Base-by-base conservation (phyloP, 495 filamentous ascomycete genomes). In the Aspergillus cristatus region DNA sequence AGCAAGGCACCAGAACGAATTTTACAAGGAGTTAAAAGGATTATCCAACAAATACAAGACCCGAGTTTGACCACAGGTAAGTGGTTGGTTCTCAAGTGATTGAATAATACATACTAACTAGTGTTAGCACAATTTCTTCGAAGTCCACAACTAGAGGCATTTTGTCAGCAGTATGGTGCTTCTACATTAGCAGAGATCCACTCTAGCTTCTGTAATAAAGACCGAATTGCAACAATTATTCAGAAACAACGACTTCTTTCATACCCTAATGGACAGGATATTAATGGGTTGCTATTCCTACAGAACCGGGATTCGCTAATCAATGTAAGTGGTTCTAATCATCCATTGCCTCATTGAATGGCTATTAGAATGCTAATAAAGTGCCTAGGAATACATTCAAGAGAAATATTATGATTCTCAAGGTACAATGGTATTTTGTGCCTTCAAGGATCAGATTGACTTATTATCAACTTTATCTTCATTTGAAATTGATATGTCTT, bases 61-160 rank as follows among this genome's bases (percentile, higher is more conserved):
- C 35, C 41, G 13, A 34, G 7, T 12, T 3, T 33, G 6, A 38
- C 35, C 13, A 38, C 28, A 29, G 28, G 41, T 38, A 43, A 34
- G 30, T 36, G 31, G 15, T 35, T 36, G 31, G 15, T 35, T 40
- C 11, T 12, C 10, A 40, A 40, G 1, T 18, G 18, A 18, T 38
- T 37, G 11, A 6, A 6, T 6, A 14, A n/a, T 32, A 40, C 32
- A 32, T 36, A n/a, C 15, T 11, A 40, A 37, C 1, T 17, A 34
- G 18, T 43, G 33, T 38, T 25, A 45, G 37, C 17, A 13, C 28
- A 36, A 22, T 45, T 45, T 34, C 37, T 45, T 37, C 26, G 14
- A 18, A 45, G 12, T 34, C 33, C 33, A 4, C 33, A 45, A 26
- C 18, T 45, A 32, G 28, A 45, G n/a, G 13, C 5, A 15, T 45